Conservation (phyloP, 108 stramenopile species). For the Skeletonema potamos region DNA sequence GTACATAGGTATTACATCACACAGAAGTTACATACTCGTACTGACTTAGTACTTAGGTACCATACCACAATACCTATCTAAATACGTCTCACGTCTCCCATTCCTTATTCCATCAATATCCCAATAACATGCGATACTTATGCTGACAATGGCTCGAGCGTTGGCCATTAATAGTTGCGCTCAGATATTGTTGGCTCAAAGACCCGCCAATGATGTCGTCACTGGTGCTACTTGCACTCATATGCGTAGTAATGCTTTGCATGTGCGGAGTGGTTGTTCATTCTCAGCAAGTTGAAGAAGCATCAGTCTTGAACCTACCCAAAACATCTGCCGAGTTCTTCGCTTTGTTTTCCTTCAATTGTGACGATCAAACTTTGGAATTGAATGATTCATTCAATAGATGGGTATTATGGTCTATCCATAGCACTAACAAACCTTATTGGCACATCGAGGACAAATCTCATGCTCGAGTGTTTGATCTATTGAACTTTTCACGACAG, state of each 20-base stretch:
- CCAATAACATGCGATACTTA: too few species aligned
- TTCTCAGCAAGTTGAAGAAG: not conserved
- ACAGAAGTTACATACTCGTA: too few species aligned
- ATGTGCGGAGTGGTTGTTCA: not conserved
- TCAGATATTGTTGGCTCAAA: too few species aligned
- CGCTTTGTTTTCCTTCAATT: not conserved
- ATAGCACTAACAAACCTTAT: slow-evolving; percentile 14
- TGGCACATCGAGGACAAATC: slow-evolving; percentile 26
- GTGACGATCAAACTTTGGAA: not conserved
- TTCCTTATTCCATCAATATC: too few species aligned
- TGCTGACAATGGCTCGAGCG: too few species aligned
- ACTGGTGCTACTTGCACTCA: not conserved
- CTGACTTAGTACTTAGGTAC: too few species aligned
- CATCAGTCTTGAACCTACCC: slow-evolving; percentile 2
- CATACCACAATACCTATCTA: too few species aligned
- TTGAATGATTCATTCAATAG: slow-evolving; percentile 8
- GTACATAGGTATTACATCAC: too few species aligned
- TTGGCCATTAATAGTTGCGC: not conserved
- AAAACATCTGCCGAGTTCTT: slow-evolving; percentile 20
- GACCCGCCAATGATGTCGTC: not conserved
- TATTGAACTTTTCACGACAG: slow-evolving; percentile 26
- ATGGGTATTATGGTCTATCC: slow-evolving; percentile 24
- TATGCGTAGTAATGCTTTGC: not conserved
- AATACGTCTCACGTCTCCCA: too few species aligned
- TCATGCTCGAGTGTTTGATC: slow-evolving; percentile 41